phyloP scores from a whole-genome alignment of 768 basidiomycete genomes.

The Tubosaeta brunneosetosa region DNA sequence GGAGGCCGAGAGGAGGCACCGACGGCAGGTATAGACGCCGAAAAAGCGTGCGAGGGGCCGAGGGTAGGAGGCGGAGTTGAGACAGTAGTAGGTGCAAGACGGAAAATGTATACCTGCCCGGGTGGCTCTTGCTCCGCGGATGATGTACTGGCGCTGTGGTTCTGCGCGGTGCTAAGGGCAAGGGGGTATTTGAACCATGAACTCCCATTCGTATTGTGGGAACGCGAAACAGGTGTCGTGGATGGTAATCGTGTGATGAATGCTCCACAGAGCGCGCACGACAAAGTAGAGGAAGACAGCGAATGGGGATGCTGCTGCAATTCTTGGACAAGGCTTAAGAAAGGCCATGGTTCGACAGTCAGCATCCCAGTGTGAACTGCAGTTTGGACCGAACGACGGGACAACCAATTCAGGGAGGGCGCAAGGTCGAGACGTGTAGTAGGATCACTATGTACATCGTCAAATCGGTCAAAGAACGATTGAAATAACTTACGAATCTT shows the following conservation, averaged over 20 bases:
- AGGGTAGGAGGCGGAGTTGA: conserved; percentile 23
- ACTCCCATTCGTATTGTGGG: conserved; percentile 45
- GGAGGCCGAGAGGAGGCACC: conserved; percentile 16
- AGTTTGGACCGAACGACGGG: conserved; percentile 72
- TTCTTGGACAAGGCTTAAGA: conserved; percentile 55
- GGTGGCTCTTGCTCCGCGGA: conserved; percentile 29
- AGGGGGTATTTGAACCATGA: conserved; percentile 56
- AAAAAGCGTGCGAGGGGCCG: conserved; percentile 17
- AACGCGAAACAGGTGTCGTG: conserved; percentile 24
- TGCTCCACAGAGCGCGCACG: conserved; percentile 75
- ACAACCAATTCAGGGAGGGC: conserved; percentile 91
- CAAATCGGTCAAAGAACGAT: conserved; percentile 6
- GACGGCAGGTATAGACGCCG: conserved; percentile 33
- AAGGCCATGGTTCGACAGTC: conserved; percentile 79
- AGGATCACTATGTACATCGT: conserved; percentile 56
- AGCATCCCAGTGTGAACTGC: conserved; percentile 89
- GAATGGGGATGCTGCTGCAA: conserved; percentile 41
- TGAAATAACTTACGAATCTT: conserved; percentile 74
- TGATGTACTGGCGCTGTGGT: conserved; percentile 14
- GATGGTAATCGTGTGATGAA: conserved; percentile 47
- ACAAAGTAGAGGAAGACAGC: conserved; percentile 43
- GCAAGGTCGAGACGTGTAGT: conserved; percentile 91
- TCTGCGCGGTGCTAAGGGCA: conserved; percentile 30
- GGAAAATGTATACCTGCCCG: conserved; percentile 64
- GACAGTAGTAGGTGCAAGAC: conserved; percentile 38